These are phyloP conservation scores for Penicillium paxilli DNA, from an alignment of 495 filamentous ascomycete species.

Conservation along the genomic window DNA sequence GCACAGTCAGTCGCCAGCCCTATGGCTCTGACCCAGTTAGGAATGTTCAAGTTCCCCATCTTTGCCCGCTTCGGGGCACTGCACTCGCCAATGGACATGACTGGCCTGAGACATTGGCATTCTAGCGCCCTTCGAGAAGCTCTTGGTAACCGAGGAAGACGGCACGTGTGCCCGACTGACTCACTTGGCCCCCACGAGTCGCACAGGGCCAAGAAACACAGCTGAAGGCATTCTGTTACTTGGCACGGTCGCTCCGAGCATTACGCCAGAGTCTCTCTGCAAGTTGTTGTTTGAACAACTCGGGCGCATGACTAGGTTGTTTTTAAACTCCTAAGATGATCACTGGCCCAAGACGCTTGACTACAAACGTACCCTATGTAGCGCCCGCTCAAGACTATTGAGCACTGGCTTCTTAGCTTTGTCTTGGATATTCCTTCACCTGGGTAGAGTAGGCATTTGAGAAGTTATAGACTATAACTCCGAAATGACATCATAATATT, in stretches of 20 bases:
- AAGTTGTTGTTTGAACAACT: background rate
- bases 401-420: background rate
- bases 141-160: conserved; percentile 3
- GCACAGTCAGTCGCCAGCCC: background rate
- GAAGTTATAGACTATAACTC: too few relatives aligned
- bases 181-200: conserved; percentile 18
- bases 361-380: background rate
- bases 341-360: too few relatives aligned
- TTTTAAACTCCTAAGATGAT: background rate
- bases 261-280: background rate
- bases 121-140: conserved; percentile 27
- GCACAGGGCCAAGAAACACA: conserved; percentile 8
- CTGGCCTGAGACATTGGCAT: conserved; percentile 3
- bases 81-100: conserved; percentile 5
- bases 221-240: background rate
- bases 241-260: conserved; percentile 12
- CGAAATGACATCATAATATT: background rate
- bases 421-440: too few relatives aligned
- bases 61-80: background rate
- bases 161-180: background rate
- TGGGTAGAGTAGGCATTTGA: too few relatives aligned
- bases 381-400: background rate
- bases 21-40: background rate
- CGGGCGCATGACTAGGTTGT: background rate
- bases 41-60: background rate